Base-by-base conservation (phyloP, 2,329 filamentous ascomycete genomes). In the Xylariaceae sp. region DNA sequence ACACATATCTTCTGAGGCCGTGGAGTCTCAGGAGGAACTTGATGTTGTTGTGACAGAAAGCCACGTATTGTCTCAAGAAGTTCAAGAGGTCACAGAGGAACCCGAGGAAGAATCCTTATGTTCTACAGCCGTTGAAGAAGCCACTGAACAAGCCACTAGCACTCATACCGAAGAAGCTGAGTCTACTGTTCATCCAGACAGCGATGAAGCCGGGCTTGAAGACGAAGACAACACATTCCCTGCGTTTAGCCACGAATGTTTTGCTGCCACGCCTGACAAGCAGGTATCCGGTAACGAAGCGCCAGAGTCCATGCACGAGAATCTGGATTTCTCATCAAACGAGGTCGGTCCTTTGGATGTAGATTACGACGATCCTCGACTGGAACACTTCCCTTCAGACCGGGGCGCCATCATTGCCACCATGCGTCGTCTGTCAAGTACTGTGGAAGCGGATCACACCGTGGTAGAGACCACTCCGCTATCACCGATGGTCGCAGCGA, bases 161-260 rank as follows among this genome's bases (percentile, higher is more conserved):
- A 77, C 74, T 5, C 77, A 77, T 4, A 76, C 75, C 2, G 78
- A 81, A 63, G 76, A 78, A 37, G 74, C 76, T 17, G 73, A 78
- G 56, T 72, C 71, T 30, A 76, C 78, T 15, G 68, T 74, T 59
- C 69, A 66, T 3, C 64, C 78, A 9, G 76, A 79, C 58, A 47
- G 56, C 8, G 62, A 68, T 17, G 58, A 66, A 13, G 45, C 55
- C 44, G 54, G 45, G 50, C 50, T 60, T 17, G 60, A 64, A 10
- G 48, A 55, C 11, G 52, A 57, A 42, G 62, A 30, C 13, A 63
- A 66, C 34, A 58, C 53, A 1, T 34, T 55, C n/a, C 68, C 66
- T 2, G 58, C 68, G 54, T 67, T 71, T 47, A 67, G 69, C 15
- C 65, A 73, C 54, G 71, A 73, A 62, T 67, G 58, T 52, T 60